These are phyloP conservation scores for Trypanosoma caninum DNA, from an alignment of 208 protist species.

Conservation along the genomic window DNA sequence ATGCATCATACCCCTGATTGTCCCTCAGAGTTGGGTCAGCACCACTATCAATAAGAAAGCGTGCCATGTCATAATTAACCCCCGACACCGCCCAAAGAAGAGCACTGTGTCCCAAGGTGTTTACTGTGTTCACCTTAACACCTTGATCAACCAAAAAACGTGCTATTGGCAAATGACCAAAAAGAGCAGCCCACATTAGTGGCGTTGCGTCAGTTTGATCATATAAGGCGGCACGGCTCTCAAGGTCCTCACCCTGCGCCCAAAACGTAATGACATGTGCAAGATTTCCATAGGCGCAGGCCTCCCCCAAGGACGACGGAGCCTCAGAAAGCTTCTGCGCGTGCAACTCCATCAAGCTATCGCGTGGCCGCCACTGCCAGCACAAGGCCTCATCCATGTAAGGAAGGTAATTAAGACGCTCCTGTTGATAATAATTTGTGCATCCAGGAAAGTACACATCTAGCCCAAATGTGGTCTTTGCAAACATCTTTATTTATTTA, in stretches of 20 bases:
- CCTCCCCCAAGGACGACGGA: constrained; percentile 55
- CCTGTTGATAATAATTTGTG: constrained; percentile 16
- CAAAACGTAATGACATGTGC: constrained; percentile 44
- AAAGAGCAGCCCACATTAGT: constrained; percentile 70
- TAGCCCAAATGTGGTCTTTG: constrained; percentile 33
- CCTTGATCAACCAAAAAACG: constrained; percentile 68
- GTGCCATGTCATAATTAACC: constrained; percentile 39
- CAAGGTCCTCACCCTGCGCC: constrained; percentile 47
- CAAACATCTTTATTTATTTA: too few relatives aligned
- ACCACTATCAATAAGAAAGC: constrained; percentile 64
- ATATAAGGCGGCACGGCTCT: constrained; percentile 29
- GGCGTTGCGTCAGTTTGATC: constrained; percentile 53
- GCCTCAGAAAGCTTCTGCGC: constrained; percentile 30
- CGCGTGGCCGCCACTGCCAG: neutral
- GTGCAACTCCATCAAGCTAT: neutral
- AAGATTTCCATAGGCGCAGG: constrained; percentile 63
- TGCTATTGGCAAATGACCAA: constrained; percentile 54
- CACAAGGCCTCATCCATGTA: constrained; percentile 26
- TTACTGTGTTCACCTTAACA: constrained; percentile 37
- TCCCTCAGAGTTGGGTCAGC: constrained; percentile 51
- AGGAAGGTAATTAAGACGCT: constrained; percentile 21
- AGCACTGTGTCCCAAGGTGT: constrained; percentile 57
- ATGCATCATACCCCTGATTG: constrained; percentile 52
- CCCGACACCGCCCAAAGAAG: constrained; percentile 60
- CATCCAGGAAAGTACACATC: constrained; percentile 62